Evolutionary conservation across 495 filamentous ascomycete genomes (phyloP).

Genomic region (Hypoxylon cercidicola): DNA sequence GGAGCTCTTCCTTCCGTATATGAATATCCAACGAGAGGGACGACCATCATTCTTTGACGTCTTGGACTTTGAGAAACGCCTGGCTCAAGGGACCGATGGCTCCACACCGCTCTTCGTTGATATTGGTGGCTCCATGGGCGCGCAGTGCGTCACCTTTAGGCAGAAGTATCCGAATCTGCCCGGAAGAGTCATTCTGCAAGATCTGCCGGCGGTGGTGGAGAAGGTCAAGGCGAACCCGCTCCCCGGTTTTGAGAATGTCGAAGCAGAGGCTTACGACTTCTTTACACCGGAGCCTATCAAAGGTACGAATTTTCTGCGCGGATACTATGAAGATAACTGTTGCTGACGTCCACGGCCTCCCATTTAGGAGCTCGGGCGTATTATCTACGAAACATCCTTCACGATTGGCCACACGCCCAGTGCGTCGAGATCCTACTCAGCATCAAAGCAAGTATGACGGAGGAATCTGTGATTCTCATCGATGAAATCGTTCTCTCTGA

Average conservation of each 20-base stretch:
- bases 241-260: slow-evolving; percentile 25
- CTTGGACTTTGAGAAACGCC: slow-evolving; percentile 19
- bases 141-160: slow-evolving; percentile 53
- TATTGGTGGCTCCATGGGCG: slow-evolving; percentile 49
- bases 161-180: slow-evolving; percentile 52
- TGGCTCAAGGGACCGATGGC: slow-evolving; percentile 1
- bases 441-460: neutral
- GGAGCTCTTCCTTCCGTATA: slow-evolving; percentile 10
- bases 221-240: slow-evolving; percentile 18
- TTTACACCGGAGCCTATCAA: slow-evolving; percentile 35
- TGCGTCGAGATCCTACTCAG: slow-evolving; percentile 49
- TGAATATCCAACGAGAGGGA: slow-evolving; percentile 21
- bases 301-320: slow-evolving; percentile 30
- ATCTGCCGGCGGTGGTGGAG: slow-evolving; percentile 50
- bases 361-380: slow-evolving; percentile 50
- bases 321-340: neutral
- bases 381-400: slow-evolving; percentile 54
- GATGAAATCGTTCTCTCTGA: slow-evolving; percentile 2
- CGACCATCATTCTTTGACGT: slow-evolving; percentile 27
- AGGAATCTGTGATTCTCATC: slow-evolving; percentile 1
- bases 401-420: slow-evolving; percentile 57
- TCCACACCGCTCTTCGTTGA: slow-evolving; percentile 29
- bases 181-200: slow-evolving; percentile 60
- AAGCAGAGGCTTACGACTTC: slow-evolving; percentile 43
- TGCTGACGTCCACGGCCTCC: neutral